Percentiles rank a stretch among this genome's conserved stretches.
Conservation (phyloP, 1,284 basidiomycete species). For the Apiotrichum porosum region DNA sequence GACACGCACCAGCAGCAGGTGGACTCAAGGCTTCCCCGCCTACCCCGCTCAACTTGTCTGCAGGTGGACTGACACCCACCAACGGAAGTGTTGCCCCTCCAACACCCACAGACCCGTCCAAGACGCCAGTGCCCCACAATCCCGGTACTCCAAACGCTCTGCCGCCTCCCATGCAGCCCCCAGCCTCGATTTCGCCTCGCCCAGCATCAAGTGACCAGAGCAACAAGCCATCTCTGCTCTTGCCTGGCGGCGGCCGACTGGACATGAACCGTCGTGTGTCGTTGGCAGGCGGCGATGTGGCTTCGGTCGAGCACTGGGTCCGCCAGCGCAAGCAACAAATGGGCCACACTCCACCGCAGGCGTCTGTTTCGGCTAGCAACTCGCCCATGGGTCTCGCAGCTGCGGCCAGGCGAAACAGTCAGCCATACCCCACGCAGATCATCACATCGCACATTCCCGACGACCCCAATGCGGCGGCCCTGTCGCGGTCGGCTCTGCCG, state of each 20-base stretch:
- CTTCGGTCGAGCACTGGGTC: conserved; percentile 32
- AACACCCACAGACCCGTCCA: too few species aligned
- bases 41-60: background rate
- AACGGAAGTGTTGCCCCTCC: too few species aligned
- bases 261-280: conserved; percentile 33
- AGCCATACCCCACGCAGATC: conserved; percentile 38
- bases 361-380: conserved; percentile 6
- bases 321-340: conserved; percentile 11
- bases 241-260: conserved; percentile 12
- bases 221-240: background rate
- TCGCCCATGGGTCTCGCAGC: conserved; percentile 34
- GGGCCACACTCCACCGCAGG: background rate
- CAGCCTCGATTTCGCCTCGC: background rate
- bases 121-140: too few species aligned
- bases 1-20: background rate
- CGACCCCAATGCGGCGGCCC: background rate
- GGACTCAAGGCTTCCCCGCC: background rate
- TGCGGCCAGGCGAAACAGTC: conserved; percentile 33
- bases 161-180: conserved; percentile 1
- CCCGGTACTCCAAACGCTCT: too few species aligned
- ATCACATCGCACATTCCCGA: background rate
- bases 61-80: too few species aligned
- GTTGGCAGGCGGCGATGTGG: conserved; percentile 36
- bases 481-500: conserved; percentile 5
- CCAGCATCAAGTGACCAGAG: background rate